phyloP scores from a whole-genome alignment of 2,329 filamentous ascomycete species.

The Hypoxylon sp. region DNA sequence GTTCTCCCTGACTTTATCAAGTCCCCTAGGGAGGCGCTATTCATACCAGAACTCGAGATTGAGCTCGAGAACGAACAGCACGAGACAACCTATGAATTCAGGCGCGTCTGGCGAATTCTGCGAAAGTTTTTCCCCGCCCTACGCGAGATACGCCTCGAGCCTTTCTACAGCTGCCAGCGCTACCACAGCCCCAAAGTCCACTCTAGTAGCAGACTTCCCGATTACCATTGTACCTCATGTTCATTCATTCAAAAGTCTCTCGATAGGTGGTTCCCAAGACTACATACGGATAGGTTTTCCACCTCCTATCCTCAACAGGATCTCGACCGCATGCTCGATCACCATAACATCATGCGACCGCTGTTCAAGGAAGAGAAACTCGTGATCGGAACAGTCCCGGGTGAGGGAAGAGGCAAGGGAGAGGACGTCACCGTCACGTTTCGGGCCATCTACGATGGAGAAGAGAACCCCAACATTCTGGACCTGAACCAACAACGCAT shows the following conservation, averaged over 20 bases:
- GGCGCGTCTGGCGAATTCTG: conserved; percentile 27
- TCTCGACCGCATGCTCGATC: conserved; percentile 9
- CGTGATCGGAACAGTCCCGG: conserved; percentile 6
- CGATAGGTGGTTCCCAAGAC: neutral
- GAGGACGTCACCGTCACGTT: conserved; percentile 19
- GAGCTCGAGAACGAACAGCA: neutral
- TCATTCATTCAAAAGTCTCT: neutral
- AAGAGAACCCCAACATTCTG: neutral
- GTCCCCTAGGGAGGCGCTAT: no score
- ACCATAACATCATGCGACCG: neutral
- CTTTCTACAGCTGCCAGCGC: conserved; percentile 16
- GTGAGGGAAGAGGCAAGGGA: neutral
- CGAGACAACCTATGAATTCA: conserved; percentile 20
- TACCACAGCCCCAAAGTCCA: neutral
- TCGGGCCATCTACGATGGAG: neutral
- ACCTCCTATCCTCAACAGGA: neutral
- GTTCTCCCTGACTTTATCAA: neutral
- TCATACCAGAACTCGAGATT: no score
- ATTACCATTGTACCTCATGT: conserved; percentile 14
- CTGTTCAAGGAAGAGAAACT: conserved; percentile 5
- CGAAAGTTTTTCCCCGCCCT: conserved; percentile 29
- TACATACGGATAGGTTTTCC: neutral
- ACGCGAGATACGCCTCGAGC: conserved; percentile 29
- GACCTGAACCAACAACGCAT: neutral
- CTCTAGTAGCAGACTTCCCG: neutral